Percentiles rank a stretch among this genome's conserved stretches.
Conservation (phyloP, 331 rosid species). For the Cydonia oblonga region DNA sequence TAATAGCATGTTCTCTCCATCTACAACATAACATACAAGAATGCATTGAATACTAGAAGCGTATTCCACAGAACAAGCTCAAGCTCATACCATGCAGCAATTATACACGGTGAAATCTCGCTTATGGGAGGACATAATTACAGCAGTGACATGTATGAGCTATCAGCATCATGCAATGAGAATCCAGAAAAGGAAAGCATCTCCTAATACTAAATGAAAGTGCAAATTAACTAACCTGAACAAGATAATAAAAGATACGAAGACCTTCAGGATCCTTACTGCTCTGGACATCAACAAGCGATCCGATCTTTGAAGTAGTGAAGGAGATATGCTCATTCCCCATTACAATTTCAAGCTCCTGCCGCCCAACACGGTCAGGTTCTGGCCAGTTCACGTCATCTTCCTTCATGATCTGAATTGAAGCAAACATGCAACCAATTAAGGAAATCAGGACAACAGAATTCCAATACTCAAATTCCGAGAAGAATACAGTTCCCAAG, state of each 20-base stretch:
- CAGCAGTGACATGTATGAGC: neutral
- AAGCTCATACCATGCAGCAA: neutral
- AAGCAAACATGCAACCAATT: neutral
- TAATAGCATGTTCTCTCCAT: neutral
- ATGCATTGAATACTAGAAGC: neutral
- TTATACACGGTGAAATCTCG: neutral
- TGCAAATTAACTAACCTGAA: conserved; percentile 50
- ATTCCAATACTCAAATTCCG: neutral
- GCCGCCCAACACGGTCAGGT: conserved; percentile 89
- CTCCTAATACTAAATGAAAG: neutral
- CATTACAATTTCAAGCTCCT: conserved; percentile 97
- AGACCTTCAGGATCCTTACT: conserved; percentile 97
- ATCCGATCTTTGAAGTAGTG: conserved; percentile 93
- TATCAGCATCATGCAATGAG: neutral
- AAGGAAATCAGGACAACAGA: neutral
- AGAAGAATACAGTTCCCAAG: neutral
- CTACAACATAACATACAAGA: neutral
- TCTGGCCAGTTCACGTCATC: conserved; percentile 98
- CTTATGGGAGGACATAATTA: neutral
- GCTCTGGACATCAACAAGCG: conserved; percentile 91
- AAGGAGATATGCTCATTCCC: conserved; percentile 95
- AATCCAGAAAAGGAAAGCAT: neutral
- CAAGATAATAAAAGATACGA: conserved; percentile 93
- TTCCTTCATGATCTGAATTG: conserved; percentile 76
- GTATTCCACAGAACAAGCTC: neutral